Base-by-base conservation (phyloP, 345 rosid genomes). In the Gossypium stocksii region DNA sequence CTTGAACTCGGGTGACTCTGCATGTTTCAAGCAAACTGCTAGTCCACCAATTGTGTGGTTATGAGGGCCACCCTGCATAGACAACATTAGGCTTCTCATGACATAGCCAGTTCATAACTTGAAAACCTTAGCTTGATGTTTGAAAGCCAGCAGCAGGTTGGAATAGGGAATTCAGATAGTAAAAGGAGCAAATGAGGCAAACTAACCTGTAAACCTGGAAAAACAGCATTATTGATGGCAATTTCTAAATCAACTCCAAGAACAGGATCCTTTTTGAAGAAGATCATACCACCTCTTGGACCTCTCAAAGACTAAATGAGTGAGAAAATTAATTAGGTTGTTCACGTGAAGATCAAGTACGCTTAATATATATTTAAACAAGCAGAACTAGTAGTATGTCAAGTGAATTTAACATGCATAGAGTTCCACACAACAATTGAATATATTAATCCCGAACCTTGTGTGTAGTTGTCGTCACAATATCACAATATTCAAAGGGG, bases 241-340 rank as follows among this genome's bases (percentile, higher is more conserved):
- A 94, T 76, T 82, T 89, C 94, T 70, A 92, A 79, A 43, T 92
- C 93, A 81, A 89, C 91, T 25, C 98, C 98, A 67, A 84, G 89
- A 76, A 92, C 80, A 62, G 89, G 86, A 61, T 92, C 94, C 80
- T 83, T 92, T 77, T 27, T 88, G 83, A 94, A 94, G 82, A 94
- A 94, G 79, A 94, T 94, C 98, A 94, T 94, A 79, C 98, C 98
- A 80, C 98, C 98, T 85, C 97, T 88, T 56, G 97, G 98, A 82
- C 97, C 98, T 79, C 98, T 86, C 87, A 94, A 80, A 76, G 98
- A 94, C 98, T 94, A 79, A 68, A 45, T 15, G 60, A 73, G 64
- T 15, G 44, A 19, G 49, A 19, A 68, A 76, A 43, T n/a, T 56
- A 17, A 60, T 65, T 23, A 83, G 67, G 22, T 73, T 3, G 14